Evolutionary conservation across 2,329 filamentous ascomycete genomes (phyloP), one percentile per base, ranked within the genome.

Genomic region (Aureobasidium sp.): DNA sequence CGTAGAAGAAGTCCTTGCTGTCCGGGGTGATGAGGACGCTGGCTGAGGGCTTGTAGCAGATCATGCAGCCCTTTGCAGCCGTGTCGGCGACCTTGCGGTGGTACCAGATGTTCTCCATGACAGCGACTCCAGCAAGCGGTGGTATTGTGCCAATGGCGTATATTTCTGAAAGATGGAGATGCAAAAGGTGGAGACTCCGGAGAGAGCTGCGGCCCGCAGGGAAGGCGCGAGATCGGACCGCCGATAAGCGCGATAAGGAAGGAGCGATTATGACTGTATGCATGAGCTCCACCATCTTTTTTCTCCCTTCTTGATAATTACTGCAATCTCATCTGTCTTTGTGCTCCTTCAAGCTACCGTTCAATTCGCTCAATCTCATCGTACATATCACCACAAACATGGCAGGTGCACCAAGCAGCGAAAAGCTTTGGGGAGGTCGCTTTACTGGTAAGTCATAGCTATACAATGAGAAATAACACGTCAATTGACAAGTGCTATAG

Each of bases 11-110:
- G 77, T 94, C 92, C 85, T 93, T 94, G 70, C 90, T 92, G 70
- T 95, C 92, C 0, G 89, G 84, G 9, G 92, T 95, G 68, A 96
- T 90, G 61, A 99, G 80, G 20, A 97, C 93, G 67, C 88, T 95
- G 7, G 87, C 85, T 63, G 87, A 91, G 9, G 89, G 88, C 76
- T 94, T 96, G 79, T 88, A 95, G 81, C 94, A 97, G 66, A 97
- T 85, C 75, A 91, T 88, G 76, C 94, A 99, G 55, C 90, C 81
- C 75, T 90, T 96, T 13, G 90, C 83, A 1, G 88, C 83, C n/a
- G 85, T 83, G 34, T 96, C 91, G 13, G 92, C 92, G 39, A 97
- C 93, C 68, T 86, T 90, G 55, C 93, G 89, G 66, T 92, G 88
- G 66, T 90, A 86, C 77, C 93, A 97, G 34, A 89, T 75, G 71